phyloP scores from a whole-genome alignment of 1,284 basidiomycete genomes.

The Ceratobasidium sp. region DNA sequence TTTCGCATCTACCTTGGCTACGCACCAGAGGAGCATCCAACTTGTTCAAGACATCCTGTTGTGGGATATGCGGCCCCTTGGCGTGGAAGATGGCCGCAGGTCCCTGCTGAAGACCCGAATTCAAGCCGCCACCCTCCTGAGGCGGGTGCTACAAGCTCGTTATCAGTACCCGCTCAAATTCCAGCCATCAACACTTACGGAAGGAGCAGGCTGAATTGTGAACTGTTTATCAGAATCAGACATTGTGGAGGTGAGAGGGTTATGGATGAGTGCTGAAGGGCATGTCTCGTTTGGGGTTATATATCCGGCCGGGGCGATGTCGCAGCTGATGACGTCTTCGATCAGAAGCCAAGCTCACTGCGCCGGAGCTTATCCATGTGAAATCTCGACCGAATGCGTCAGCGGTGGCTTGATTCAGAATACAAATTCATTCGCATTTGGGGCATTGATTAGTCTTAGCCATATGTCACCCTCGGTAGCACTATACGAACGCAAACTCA shows the following conservation, averaged over 20 bases:
- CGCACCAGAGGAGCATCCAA: constrained; percentile 37
- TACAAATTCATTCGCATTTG: no score
- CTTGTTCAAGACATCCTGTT: background rate
- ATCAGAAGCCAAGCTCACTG: constrained; percentile 4
- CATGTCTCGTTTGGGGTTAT: background rate
- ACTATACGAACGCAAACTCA: no score
- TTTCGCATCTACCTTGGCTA: background rate
- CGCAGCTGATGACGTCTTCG: constrained; percentile 4
- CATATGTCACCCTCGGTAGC: no score
- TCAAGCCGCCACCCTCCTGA: constrained; percentile 54
- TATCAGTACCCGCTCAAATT: background rate
- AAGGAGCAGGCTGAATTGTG: constrained; percentile 23
- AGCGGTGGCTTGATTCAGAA: background rate
- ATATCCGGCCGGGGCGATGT: constrained; percentile 11
- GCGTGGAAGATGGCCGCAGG: constrained; percentile 53
- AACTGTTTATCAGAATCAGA: constrained; percentile 18
- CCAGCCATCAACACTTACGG: background rate
- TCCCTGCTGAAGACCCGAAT: constrained; percentile 46
- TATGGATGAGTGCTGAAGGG: background rate
- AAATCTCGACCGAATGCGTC: background rate
- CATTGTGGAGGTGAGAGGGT: background rate
- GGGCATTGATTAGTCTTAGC: no score
- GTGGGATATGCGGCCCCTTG: constrained; percentile 56
- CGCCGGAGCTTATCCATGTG: constrained; percentile 5
- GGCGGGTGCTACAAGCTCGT: constrained; percentile 45